Evolutionary conservation across 768 basidiomycete genomes (phyloP).

Genomic region (Mycena leptocephala): DNA sequence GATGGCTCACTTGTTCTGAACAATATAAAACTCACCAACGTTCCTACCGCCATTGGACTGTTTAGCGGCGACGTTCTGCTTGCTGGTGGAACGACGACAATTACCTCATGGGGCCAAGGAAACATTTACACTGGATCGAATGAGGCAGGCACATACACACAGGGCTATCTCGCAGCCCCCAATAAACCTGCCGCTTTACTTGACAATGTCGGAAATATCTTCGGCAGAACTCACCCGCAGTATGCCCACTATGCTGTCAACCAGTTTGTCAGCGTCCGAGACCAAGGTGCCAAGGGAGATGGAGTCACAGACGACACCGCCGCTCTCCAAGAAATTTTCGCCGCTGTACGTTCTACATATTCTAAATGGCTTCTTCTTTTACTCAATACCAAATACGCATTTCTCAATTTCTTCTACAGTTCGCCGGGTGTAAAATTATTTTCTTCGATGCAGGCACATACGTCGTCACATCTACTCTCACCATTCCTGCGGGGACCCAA

Average conservation of each 20-base stretch:
- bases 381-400: constrained; percentile 4
- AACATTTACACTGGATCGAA: constrained; percentile 76
- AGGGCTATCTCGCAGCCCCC: constrained; percentile 65
- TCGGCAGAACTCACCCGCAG: constrained; percentile 77
- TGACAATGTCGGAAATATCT: constrained; percentile 70
- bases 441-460: constrained; percentile 87
- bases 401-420: constrained; percentile 49
- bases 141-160: constrained; percentile 59
- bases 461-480: constrained; percentile 67
- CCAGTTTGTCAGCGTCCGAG: constrained; percentile 82
- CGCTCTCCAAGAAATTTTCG: constrained; percentile 73
- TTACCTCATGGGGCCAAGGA: constrained; percentile 84
- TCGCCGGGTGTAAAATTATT: constrained; percentile 67
- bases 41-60: constrained; percentile 73
- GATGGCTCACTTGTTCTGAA: constrained; percentile 75
- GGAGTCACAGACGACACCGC: constrained; percentile 85
- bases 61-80: constrained; percentile 67
- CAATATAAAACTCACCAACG: constrained; percentile 69
- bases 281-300: constrained; percentile 80
- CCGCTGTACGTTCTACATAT: constrained; percentile 39
- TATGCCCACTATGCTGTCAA: constrained; percentile 73
- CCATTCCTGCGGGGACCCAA: constrained; percentile 71
- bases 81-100: constrained; percentile 71
- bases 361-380: not conserved
- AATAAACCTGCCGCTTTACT: constrained; percentile 72